phyloP scores from a whole-genome alignment of 2,329 filamentous ascomycete genomes.

The Fusarium bulbicola region DNA sequence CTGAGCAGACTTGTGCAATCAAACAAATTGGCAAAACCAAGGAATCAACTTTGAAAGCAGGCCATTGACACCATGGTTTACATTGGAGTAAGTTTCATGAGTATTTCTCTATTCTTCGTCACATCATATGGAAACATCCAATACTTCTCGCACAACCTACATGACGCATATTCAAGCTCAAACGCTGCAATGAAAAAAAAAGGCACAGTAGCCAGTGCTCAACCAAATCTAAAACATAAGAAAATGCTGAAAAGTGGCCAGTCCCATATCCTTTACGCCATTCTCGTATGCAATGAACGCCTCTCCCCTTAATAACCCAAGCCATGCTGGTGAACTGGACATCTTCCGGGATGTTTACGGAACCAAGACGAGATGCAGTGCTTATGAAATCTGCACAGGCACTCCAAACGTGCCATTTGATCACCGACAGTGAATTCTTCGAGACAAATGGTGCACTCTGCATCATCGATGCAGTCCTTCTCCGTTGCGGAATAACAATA shows the following conservation, averaged over 20 bases:
- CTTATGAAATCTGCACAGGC: slow-evolving; percentile 71
- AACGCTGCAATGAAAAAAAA: slow-evolving; percentile 27
- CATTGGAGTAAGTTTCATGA: neutral
- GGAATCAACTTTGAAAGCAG: neutral
- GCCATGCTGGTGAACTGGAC: slow-evolving; percentile 72
- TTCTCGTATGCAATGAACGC: slow-evolving; percentile 33
- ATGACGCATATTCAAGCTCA: slow-evolving; percentile 10
- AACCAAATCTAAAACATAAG: slow-evolving; percentile 28
- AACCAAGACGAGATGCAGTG: slow-evolving; percentile 72
- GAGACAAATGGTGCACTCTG: slow-evolving; percentile 74
- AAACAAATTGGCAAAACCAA: neutral
- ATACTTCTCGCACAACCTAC: neutral
- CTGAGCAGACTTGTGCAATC: neutral
- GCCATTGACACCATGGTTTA: neutral
- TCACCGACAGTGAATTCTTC: slow-evolving; percentile 72
- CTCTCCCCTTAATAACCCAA: slow-evolving; percentile 57
- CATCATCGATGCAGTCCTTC: slow-evolving; percentile 74
- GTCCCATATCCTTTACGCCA: slow-evolving; percentile 25
- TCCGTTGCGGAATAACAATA: slow-evolving; percentile 72
- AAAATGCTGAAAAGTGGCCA: slow-evolving; percentile 25
- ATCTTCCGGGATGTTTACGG: slow-evolving; percentile 67
- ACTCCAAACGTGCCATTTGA: slow-evolving; percentile 72
- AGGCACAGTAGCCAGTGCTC: slow-evolving; percentile 22
- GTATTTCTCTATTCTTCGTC: neutral
- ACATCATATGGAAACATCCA: neutral